These are phyloP conservation scores for Vachellia pachyceras DNA, from an alignment of 306 rosid species.

Conservation along the genomic window DNA sequence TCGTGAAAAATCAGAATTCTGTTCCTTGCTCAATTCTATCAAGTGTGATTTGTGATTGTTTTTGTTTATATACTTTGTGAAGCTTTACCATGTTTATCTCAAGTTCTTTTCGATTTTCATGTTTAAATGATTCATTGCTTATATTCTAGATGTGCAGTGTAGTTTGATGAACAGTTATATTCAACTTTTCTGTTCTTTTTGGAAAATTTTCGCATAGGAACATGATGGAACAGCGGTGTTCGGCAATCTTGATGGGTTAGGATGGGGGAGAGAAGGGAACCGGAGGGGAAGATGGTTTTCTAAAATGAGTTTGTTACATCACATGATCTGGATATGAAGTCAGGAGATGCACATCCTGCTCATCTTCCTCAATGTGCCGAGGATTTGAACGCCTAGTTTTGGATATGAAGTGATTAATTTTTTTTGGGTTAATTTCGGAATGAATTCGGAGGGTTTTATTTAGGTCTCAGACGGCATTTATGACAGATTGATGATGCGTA, in stretches of 20 bases:
- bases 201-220: neutral
- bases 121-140: neutral
- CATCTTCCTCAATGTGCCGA: neutral
- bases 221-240: neutral
- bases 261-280: no score
- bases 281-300: no score
- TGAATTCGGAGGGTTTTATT: neutral
- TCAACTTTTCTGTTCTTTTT: neutral
- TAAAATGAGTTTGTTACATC: neutral
- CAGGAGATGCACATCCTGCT: neutral
- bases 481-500: neutral
- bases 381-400: neutral
- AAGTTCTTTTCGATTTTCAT: neutral
- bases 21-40: neutral
- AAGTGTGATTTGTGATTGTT: neutral
- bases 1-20: neutral
- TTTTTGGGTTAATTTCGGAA: no score
- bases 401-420: neutral
- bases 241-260: neutral
- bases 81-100: neutral
- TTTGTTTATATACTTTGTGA: neutral
- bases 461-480: neutral
- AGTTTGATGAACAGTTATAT: neutral
- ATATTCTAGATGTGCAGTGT: neutral
- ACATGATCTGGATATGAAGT: neutral